Evolutionary conservation across 2,329 filamentous ascomycete genomes (phyloP).

Genomic region (Xylariales sp.): DNA sequence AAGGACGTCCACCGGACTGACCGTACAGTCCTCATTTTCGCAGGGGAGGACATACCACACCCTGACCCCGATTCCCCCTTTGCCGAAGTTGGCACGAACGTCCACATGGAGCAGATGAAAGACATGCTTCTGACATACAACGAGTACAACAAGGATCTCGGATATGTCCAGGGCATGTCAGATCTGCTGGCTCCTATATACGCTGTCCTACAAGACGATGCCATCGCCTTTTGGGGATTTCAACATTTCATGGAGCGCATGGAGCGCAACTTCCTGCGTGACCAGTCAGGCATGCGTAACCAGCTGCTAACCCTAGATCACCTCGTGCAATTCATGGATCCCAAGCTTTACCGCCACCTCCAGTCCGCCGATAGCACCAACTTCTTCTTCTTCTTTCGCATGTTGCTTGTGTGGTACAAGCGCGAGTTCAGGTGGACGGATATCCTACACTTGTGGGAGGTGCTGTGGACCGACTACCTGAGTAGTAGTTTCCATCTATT

Average conservation of each 20-base stretch:
- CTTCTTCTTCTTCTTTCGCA: slow-evolving; percentile 99
- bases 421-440: slow-evolving; percentile 91
- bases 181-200: slow-evolving; percentile 95
- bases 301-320: slow-evolving; percentile 91
- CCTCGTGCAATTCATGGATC: slow-evolving; percentile 94
- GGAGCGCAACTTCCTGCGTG: slow-evolving; percentile 93
- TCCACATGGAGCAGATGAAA: slow-evolving; percentile 97
- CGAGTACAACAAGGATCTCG: slow-evolving; percentile 91
- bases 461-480: slow-evolving; percentile 87
- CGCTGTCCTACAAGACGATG: slow-evolving; percentile 95
- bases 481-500: slow-evolving; percentile 93
- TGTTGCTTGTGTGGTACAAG: slow-evolving; percentile 99
- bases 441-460: slow-evolving; percentile 84
- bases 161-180: slow-evolving; percentile 98
- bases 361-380: slow-evolving; percentile 91
- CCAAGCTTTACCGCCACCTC: slow-evolving; percentile 85
- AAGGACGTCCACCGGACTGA: slow-evolving; percentile 98
- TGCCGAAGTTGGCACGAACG: slow-evolving; percentile 87
- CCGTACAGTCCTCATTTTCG: slow-evolving; percentile 89
- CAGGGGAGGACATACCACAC: slow-evolving; percentile 92
- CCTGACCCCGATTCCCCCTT: slow-evolving; percentile 95
- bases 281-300: slow-evolving; percentile 92
- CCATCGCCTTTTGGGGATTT: slow-evolving; percentile 95
- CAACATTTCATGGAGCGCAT: slow-evolving; percentile 95
- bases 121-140: slow-evolving; percentile 99